Conservation (phyloP, 2,329 filamentous ascomycete genomes). For the Xylariaceae sp. region DNA sequence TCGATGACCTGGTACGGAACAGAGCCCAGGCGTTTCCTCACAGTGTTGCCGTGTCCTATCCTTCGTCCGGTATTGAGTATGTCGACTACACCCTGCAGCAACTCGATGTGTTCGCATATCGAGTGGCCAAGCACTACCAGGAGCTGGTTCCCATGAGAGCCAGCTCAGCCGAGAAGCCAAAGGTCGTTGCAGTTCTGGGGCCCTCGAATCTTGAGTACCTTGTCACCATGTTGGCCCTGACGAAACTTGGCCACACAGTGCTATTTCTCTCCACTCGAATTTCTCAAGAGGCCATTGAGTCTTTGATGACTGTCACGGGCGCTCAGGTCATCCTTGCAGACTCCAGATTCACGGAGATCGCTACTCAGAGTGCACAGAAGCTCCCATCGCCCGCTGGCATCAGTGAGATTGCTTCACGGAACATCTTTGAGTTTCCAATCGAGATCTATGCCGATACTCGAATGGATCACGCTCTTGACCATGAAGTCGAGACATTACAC, state of each 20-base stretch:
- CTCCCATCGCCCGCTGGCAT: too few relatives aligned
- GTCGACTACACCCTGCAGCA: slow-evolving; percentile 42
- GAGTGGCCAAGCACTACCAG: too few relatives aligned
- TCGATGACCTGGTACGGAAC: too few relatives aligned
- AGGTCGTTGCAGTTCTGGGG: slow-evolving; percentile 46
- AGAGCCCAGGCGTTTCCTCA: too few relatives aligned
- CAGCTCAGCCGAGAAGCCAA: slow-evolving; percentile 15
- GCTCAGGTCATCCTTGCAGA: slow-evolving; percentile 24
- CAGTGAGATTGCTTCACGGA: too few relatives aligned
- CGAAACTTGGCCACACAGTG: slow-evolving; percentile 49
- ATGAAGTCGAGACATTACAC: too few relatives aligned
- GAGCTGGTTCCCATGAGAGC: slow-evolving; percentile 7
- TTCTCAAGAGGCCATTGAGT: slow-evolving; percentile 27
- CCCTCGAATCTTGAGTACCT: slow-evolving; percentile 52
- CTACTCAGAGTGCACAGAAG: slow-evolving; percentile 11
- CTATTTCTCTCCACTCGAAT: slow-evolving; percentile 33
- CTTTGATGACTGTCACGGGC: slow-evolving; percentile 21
- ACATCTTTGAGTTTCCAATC: too few relatives aligned
- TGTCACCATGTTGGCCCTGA: slow-evolving; percentile 48
- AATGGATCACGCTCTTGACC: too few relatives aligned
- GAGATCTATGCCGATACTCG: too few relatives aligned
- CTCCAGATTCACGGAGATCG: slow-evolving; percentile 17
- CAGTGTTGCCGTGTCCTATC: too few relatives aligned
- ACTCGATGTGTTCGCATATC: slow-evolving; percentile 38
- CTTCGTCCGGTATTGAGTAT: too few relatives aligned